Evolutionary conservation across 2,329 filamentous ascomycete species (phyloP).

Genomic region (Colletotrichum echinochloae): DNA sequence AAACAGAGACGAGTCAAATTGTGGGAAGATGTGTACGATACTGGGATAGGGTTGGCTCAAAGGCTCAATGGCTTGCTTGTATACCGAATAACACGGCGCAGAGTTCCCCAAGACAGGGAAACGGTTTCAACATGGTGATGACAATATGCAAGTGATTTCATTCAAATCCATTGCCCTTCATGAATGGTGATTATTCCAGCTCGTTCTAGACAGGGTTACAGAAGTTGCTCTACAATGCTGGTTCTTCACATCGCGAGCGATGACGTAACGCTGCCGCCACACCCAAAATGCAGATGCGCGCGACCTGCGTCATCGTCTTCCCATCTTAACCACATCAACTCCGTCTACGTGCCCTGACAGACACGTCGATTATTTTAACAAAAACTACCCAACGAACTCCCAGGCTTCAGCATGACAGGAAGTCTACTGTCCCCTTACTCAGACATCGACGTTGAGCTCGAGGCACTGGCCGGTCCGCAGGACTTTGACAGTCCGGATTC

Average conservation of each 20-base stretch:
- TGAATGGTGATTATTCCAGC: no score
- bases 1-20: not conserved
- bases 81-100: not conserved
- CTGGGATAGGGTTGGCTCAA: not conserved
- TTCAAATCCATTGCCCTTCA: not conserved
- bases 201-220: not conserved
- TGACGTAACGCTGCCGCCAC: conserved; percentile 29
- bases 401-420: not conserved
- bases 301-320: not conserved
- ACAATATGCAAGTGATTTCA: not conserved
- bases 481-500: conserved; percentile 22
- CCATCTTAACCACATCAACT: not conserved
- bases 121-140: no score
- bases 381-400: not conserved
- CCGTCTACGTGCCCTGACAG: no score
- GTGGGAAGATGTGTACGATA: no score
- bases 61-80: no score
- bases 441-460: conserved; percentile 33
- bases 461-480: conserved; percentile 4
- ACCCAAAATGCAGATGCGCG: not conserved
- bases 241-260: not conserved
- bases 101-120: not conserved
- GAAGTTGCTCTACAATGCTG: not conserved
- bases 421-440: not conserved
- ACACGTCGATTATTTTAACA: not conserved